phyloP scores from a whole-genome alignment of 768 basidiomycete species.

The Rubroboletus satanas region DNA sequence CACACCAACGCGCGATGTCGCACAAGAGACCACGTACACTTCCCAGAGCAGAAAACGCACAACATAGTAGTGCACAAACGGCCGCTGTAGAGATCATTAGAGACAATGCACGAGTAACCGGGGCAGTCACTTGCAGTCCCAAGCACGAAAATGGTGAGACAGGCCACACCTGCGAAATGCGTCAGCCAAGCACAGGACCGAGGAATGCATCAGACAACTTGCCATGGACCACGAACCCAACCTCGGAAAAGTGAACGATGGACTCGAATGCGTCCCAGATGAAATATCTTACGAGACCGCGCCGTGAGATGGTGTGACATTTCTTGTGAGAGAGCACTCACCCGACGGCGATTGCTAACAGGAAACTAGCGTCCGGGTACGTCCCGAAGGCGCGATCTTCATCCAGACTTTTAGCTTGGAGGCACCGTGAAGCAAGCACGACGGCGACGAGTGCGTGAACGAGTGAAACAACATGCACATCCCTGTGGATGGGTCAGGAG shows the following conservation, averaged over 20 bases:
- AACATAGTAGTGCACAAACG: constrained; percentile 79
- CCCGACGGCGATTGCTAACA: constrained; percentile 71
- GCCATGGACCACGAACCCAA: constrained; percentile 80
- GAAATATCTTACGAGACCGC: constrained; percentile 52
- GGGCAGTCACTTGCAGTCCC: constrained; percentile 54
- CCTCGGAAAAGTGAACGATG: constrained; percentile 59
- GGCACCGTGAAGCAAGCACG: constrained; percentile 54
- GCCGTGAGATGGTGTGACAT: not conserved
- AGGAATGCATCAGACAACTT: constrained; percentile 12
- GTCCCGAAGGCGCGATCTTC: constrained; percentile 77
- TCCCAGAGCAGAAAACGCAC: constrained; percentile 83
- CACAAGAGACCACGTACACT: constrained; percentile 40
- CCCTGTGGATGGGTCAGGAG: constrained; percentile 41
- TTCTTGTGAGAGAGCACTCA: constrained; percentile 28
- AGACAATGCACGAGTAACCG: not conserved
- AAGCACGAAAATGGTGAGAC: constrained; percentile 60
- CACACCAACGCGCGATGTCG: not conserved
- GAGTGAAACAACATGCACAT: constrained; percentile 68
- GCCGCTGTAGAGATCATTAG: constrained; percentile 39
- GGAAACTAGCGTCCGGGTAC: constrained; percentile 51
- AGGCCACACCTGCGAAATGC: constrained; percentile 48
- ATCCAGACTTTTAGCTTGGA: constrained; percentile 44
- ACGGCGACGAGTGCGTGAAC: constrained; percentile 67
- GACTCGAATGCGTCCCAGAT: constrained; percentile 81
- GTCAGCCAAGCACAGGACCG: constrained; percentile 1